A percentile compares a stretch with the other conserved stretches of the same genome.
These are phyloP conservation scores for Penicillium carneum DNA, from an alignment of 2,329 filamentous ascomycete species.

Conservation along the genomic window DNA sequence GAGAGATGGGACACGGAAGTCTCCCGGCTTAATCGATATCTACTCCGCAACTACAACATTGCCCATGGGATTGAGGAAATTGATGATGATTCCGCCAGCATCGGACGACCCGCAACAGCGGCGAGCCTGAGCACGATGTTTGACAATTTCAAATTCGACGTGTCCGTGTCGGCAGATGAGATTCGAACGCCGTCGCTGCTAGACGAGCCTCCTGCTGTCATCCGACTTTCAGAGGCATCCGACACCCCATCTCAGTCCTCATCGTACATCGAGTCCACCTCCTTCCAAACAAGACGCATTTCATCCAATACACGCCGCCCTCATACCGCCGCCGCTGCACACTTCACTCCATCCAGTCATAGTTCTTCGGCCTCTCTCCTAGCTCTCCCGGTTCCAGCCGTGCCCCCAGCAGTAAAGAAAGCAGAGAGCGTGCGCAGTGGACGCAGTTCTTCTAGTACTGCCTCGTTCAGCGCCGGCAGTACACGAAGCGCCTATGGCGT, in stretches of 20 bases:
- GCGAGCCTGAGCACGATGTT: slow-evolving; percentile 50
- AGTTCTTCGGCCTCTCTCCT: slow-evolving; percentile 37
- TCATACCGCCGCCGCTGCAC: slow-evolving; percentile 38
- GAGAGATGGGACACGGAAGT: slow-evolving; percentile 57
- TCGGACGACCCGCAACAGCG: slow-evolving; percentile 50
- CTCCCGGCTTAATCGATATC: slow-evolving; percentile 52
- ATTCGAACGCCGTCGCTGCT: slow-evolving; percentile 31
- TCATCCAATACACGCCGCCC: slow-evolving; percentile 33
- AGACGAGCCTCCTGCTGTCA: slow-evolving; percentile 22
- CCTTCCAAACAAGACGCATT: slow-evolving; percentile 30
- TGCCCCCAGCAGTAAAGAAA: slow-evolving; percentile 38
- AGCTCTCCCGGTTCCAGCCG: slow-evolving; percentile 43
- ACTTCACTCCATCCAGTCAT: slow-evolving; percentile 37
- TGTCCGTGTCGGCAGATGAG: slow-evolving; percentile 43
- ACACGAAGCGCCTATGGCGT: slow-evolving; percentile 46
- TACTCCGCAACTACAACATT: slow-evolving; percentile 56
- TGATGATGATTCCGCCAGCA: slow-evolving; percentile 41
- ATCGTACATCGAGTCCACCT: slow-evolving; percentile 20
- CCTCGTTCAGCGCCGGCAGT: slow-evolving; percentile 48
- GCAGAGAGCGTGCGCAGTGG: slow-evolving; percentile 48
- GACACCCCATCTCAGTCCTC: slow-evolving; percentile 26
- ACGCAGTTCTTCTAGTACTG: slow-evolving; percentile 46
- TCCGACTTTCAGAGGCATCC: slow-evolving; percentile 25
- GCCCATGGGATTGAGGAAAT: slow-evolving; percentile 44
- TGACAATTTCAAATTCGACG: slow-evolving; percentile 48